Percentiles rank a stretch among this genome's conserved stretches.
These are phyloP conservation scores for Tolypocladium cylindrosporum DNA, from an alignment of 2,329 filamentous ascomycete genomes.

Conservation along the genomic window DNA sequence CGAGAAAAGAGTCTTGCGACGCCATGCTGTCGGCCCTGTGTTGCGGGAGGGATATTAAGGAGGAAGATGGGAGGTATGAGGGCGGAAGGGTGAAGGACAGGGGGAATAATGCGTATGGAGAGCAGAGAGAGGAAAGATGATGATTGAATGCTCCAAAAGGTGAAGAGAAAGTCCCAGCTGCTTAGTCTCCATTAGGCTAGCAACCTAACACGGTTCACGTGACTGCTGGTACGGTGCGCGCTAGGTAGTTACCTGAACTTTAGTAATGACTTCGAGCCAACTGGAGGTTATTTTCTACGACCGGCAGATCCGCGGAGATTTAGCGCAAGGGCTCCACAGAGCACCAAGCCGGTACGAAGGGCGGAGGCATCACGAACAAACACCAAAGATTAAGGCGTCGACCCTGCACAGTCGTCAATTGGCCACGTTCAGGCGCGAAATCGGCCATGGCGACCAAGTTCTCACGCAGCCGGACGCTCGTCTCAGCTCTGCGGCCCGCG, in stretches of 20 bases:
- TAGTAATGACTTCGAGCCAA: neutral
- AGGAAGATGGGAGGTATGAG: slow-evolving; percentile 5
- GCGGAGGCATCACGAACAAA: neutral
- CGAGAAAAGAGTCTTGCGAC: slow-evolving; percentile 60
- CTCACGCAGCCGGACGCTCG: slow-evolving; percentile 44
- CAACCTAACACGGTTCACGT: slow-evolving; percentile 10
- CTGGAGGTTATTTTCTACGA: slow-evolving; percentile 10
- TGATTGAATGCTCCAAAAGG: slow-evolving; percentile 7
- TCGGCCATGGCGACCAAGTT: slow-evolving; percentile 51
- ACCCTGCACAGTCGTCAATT: slow-evolving; percentile 27
- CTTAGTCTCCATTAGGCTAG: slow-evolving; percentile 12
- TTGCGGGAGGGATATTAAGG: slow-evolving; percentile 6
- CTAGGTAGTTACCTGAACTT: neutral
- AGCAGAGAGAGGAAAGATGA: slow-evolving; percentile 5
- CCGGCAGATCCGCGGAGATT: slow-evolving; percentile 20
- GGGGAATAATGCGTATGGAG: slow-evolving; percentile 5
- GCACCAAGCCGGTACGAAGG: too few relatives aligned
- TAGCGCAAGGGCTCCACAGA: neutral
- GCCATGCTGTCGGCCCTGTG: slow-evolving; percentile 39
- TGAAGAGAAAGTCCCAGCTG: slow-evolving; percentile 8
- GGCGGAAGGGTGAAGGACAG: slow-evolving; percentile 12
- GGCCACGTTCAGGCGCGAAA: slow-evolving; percentile 24
- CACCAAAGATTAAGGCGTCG: neutral
- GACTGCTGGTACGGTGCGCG: neutral
- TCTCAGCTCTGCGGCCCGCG: slow-evolving; percentile 44